These are phyloP conservation scores for Phytophthora europaea DNA, from an alignment of 352 stramenopile genomes.

Conservation along the genomic window DNA sequence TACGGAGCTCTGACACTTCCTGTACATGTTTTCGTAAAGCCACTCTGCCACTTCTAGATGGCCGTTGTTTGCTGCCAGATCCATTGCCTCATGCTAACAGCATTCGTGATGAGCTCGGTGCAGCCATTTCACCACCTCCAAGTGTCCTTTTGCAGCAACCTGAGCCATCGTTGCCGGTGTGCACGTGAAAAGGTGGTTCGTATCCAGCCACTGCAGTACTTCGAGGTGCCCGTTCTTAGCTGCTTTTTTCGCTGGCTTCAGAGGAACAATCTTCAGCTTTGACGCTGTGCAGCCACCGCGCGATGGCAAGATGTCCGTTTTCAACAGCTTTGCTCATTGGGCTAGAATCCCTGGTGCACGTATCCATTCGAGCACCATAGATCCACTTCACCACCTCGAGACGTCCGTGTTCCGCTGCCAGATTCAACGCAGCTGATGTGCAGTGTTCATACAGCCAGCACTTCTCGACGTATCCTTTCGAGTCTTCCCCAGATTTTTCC, in stretches of 20 bases:
- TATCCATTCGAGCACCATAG: background rate
- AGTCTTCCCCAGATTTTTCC: background rate
- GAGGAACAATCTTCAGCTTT: background rate
- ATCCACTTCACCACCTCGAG: conserved; percentile 1
- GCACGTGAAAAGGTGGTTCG: background rate
- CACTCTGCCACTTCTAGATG: background rate
- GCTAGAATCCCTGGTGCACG: background rate
- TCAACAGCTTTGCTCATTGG: background rate
- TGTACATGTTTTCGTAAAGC: background rate
- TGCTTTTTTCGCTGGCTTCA: background rate
- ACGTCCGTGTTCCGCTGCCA: background rate
- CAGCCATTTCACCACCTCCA: background rate
- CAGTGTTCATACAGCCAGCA: background rate
- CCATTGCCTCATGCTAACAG: background rate
- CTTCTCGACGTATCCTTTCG: background rate
- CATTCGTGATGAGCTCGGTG: background rate
- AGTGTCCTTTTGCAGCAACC: background rate
- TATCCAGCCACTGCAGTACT: background rate
- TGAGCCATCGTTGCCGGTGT: background rate
- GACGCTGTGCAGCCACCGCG: background rate
- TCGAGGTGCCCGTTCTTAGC: background rate
- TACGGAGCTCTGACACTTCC: background rate
- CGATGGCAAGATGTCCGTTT: background rate
- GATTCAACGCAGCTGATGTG: background rate
- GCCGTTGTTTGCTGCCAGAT: background rate